Evolutionary conservation across 139 green algal species (phyloP).

Genomic region (Chlorella sp.): DNA sequence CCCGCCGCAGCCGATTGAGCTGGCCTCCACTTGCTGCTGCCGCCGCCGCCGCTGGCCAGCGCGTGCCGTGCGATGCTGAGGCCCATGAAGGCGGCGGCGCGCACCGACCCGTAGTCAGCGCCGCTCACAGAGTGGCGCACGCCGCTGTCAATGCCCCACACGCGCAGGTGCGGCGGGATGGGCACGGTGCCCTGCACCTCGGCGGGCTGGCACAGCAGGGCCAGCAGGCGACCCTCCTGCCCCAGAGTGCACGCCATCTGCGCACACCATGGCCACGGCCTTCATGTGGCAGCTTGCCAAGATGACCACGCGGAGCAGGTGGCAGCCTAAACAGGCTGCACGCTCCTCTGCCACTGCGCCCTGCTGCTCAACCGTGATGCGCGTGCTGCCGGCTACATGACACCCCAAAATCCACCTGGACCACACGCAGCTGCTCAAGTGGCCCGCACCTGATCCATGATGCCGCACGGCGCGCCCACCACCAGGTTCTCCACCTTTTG

Average conservation of each 20-base stretch:
- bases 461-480: slow-evolving; percentile 87
- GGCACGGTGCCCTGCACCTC: slow-evolving; percentile 57
- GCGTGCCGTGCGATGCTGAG: slow-evolving; percentile 6
- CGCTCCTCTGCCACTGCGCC: background rate
- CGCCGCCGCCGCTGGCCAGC: too few relatives aligned
- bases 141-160: slow-evolving; percentile 86
- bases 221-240: slow-evolving; percentile 57
- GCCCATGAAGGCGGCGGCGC: slow-evolving; percentile 83
- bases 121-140: slow-evolving; percentile 76
- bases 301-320: background rate
- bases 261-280: too few relatives aligned
- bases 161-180: slow-evolving; percentile 51
- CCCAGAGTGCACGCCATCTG: slow-evolving; percentile 80
- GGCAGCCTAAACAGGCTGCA: background rate
- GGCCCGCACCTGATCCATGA: slow-evolving; percentile 81
- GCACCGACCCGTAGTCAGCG: slow-evolving; percentile 77
- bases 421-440: background rate
- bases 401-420: background rate
- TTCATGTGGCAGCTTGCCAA: too few relatives aligned
- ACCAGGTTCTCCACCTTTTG: slow-evolving; percentile 90
- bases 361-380: background rate
- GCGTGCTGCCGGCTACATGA: background rate
- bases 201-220: slow-evolving; percentile 80
- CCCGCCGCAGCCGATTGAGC: too few relatives aligned
- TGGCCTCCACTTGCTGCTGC: background rate